Evolutionary conservation across 495 filamentous ascomycete genomes (phyloP).

Genomic region (Penicillium egyptiacum): DNA sequence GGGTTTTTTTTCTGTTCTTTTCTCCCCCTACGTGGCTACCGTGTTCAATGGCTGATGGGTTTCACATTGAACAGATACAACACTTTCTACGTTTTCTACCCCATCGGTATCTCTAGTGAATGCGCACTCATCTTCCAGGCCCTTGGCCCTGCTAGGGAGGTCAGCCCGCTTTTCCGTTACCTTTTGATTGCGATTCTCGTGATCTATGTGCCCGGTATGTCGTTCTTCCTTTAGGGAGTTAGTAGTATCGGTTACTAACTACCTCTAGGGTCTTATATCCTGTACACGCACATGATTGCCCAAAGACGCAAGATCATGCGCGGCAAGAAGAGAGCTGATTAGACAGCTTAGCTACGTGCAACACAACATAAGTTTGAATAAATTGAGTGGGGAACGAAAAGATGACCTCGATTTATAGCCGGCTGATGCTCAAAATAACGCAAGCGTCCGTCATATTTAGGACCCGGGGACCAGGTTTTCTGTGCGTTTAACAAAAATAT

Average conservation of each 20-base stretch:
- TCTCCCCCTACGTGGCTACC: background rate
- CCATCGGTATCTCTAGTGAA: slow-evolving; percentile 85
- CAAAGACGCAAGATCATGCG: slow-evolving; percentile 76
- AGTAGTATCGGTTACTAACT: slow-evolving; percentile 19
- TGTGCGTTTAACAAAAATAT: no score
- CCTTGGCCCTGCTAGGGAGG: slow-evolving; percentile 55
- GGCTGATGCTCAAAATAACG: background rate
- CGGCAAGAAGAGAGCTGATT: slow-evolving; percentile 32
- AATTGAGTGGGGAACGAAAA: background rate
- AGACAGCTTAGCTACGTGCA: background rate
- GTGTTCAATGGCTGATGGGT: background rate
- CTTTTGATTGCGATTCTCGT: slow-evolving; percentile 62
- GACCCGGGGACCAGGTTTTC: background rate
- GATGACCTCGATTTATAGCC: background rate
- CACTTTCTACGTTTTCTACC: slow-evolving; percentile 89
- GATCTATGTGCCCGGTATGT: slow-evolving; percentile 79
- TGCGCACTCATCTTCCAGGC: slow-evolving; percentile 69
- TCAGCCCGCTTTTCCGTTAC: slow-evolving; percentile 53
- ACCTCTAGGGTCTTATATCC: slow-evolving; percentile 70
- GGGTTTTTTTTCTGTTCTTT: no score
- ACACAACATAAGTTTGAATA: background rate
- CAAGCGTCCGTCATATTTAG: background rate
- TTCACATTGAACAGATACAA: slow-evolving; percentile 62
- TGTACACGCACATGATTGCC: slow-evolving; percentile 92
- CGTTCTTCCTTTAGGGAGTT: slow-evolving; percentile 1